A percentile compares a stretch with the other conserved stretches of the same genome.
phyloP scores from a whole-genome alignment of 805 yeast species.

The Wickerhamia fluorescens region DNA sequence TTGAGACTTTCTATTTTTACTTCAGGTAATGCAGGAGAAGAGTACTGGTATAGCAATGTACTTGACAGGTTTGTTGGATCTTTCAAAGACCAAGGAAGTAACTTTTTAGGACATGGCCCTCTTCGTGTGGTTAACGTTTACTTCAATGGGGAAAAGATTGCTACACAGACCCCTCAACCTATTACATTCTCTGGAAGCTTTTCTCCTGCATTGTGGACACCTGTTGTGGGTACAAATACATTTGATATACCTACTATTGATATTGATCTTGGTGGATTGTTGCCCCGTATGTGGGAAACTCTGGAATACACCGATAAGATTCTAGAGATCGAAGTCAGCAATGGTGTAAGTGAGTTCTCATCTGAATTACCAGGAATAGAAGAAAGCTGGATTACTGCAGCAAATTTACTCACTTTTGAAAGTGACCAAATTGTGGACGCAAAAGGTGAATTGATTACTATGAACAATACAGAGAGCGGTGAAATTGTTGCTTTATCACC shows the following conservation, averaged over 20 bases:
- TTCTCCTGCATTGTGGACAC: slow-evolving; percentile 75
- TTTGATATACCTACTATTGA: slow-evolving; percentile 68
- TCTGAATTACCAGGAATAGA: slow-evolving; percentile 17
- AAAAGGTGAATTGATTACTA: slow-evolving; percentile 28
- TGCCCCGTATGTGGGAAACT: slow-evolving; percentile 58
- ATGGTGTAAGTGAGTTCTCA: slow-evolving; percentile 38
- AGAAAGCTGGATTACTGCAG: slow-evolving; percentile 56
- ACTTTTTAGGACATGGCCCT: slow-evolving; percentile 61
- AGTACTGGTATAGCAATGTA: slow-evolving; percentile 71
- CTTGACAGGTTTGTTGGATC: slow-evolving; percentile 39
- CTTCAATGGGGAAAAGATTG: slow-evolving; percentile 52
- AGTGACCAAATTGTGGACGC: slow-evolving; percentile 30
- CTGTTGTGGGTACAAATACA: slow-evolving; percentile 67
- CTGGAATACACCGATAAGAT: slow-evolving; percentile 21
- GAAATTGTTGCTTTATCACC: slow-evolving; percentile 25
- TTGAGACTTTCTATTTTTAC: slow-evolving; percentile 53
- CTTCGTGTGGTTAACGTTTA: slow-evolving; percentile 58
- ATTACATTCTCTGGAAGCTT: slow-evolving; percentile 76
- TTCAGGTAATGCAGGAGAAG: slow-evolving; percentile 75
- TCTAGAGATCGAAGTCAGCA: slow-evolving; percentile 42
- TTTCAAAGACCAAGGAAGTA: slow-evolving; percentile 32
- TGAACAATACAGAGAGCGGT: slow-evolving; percentile 18
- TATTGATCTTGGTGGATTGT: slow-evolving; percentile 60
- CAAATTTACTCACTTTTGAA: slow-evolving; percentile 51
- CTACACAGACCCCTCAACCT: slow-evolving; percentile 62